A percentile compares a stretch with the other conserved stretches of the same genome.
Evolutionary conservation across 805 yeast species (phyloP).

Genomic region (Metschnikowia gelsemii): DNA sequence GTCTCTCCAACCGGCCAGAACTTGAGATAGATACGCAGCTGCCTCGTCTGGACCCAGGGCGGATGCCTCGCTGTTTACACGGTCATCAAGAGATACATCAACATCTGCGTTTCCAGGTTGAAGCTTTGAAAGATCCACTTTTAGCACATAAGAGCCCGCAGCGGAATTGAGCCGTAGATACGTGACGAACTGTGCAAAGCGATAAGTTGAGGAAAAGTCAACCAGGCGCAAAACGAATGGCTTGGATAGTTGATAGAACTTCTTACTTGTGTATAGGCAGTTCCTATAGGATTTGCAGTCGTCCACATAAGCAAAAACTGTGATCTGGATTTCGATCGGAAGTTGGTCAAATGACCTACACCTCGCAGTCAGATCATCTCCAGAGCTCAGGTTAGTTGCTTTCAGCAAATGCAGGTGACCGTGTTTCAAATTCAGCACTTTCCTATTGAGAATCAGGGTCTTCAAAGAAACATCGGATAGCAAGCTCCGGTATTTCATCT

Average conservation of each 20-base stretch:
- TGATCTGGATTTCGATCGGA: slow-evolving; percentile 45
- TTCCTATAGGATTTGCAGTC: slow-evolving; percentile 35
- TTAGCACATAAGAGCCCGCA: slow-evolving; percentile 56
- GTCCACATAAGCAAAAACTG: slow-evolving; percentile 37
- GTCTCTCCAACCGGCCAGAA: slow-evolving; percentile 86
- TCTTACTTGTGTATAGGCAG: slow-evolving; percentile 51
- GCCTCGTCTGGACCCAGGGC: slow-evolving; percentile 1
- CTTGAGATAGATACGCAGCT: slow-evolving; percentile 4
- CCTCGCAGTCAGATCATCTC: background rate
- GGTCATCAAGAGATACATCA: slow-evolving; percentile 14
- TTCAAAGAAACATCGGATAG: slow-evolving; percentile 49
- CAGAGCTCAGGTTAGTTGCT: background rate
- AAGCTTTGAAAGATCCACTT: slow-evolving; percentile 56
- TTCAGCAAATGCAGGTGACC: background rate
- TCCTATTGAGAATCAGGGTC: slow-evolving; percentile 38
- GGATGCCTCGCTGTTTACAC: slow-evolving; percentile 2
- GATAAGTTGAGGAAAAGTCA: slow-evolving; percentile 63
- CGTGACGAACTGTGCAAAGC: slow-evolving; percentile 78
- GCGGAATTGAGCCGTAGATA: slow-evolving; percentile 55
- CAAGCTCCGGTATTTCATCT: slow-evolving; percentile 50
- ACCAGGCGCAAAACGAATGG: slow-evolving; percentile 56
- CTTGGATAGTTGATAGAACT: slow-evolving; percentile 52
- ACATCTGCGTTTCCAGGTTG: slow-evolving; percentile 33
- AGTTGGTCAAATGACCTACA: slow-evolving; percentile 28
- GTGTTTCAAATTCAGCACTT: slow-evolving; percentile 20